phyloP scores from a whole-genome alignment of 2,329 filamentous ascomycete genomes.

The Talaromyces sp. region DNA sequence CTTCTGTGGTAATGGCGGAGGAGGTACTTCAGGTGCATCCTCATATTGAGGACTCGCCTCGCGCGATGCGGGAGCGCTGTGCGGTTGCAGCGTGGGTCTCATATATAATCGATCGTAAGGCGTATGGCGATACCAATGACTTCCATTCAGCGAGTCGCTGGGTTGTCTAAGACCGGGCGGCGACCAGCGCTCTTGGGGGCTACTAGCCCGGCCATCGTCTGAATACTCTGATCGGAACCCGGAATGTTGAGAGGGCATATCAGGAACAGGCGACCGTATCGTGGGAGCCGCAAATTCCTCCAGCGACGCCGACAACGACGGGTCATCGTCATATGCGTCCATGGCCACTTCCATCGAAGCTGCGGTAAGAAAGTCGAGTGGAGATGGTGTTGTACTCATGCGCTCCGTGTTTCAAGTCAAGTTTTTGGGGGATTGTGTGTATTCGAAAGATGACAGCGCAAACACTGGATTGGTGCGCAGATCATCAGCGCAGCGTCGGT shows the following conservation, averaged over 20 bases:
- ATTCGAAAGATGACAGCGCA: not conserved
- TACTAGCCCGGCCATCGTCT: constrained; percentile 33
- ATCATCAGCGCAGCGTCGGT: constrained; percentile 2
- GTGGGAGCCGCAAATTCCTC: constrained; percentile 60
- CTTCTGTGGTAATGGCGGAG: constrained; percentile 28
- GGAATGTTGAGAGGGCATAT: constrained; percentile 58
- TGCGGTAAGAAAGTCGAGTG: constrained; percentile 28
- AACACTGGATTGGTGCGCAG: not conserved
- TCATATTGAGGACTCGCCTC: constrained; percentile 60
- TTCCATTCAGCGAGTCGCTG: constrained; percentile 49
- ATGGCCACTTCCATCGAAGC: constrained; percentile 45
- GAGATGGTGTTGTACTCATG: constrained; percentile 21
- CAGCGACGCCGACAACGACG: constrained; percentile 58
- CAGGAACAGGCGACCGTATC: constrained; percentile 51
- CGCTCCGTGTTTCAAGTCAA: constrained; percentile 6
- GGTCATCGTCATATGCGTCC: constrained; percentile 55
- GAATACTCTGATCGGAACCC: constrained; percentile 58
- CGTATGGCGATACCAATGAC: constrained; percentile 53
- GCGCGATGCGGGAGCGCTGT: constrained; percentile 52
- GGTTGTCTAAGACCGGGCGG: constrained; percentile 60
- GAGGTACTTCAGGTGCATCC: constrained; percentile 49
- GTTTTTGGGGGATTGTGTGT: not conserved
- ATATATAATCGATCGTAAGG: constrained; percentile 47
- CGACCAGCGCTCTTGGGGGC: constrained; percentile 55
- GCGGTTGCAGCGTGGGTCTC: constrained; percentile 36